Base-by-base conservation (phyloP, 495 filamentous ascomycete genomes). In the Hypoxylon lienhwacheense region DNA sequence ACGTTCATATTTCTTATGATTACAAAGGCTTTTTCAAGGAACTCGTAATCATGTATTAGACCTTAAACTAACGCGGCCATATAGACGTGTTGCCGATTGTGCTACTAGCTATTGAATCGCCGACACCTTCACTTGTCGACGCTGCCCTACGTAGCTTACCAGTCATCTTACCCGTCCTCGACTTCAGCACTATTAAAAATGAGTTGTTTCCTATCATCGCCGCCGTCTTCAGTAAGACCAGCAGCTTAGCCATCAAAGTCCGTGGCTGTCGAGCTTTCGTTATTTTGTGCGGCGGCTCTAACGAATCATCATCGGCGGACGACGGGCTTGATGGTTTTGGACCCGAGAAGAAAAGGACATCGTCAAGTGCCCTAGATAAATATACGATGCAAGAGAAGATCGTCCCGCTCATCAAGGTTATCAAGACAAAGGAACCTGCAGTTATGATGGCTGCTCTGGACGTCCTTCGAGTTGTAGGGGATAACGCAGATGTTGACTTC, bases 311-410 rank as follows among this genome's bases (percentile, higher is more conserved):
- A 7, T 71, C 74, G 7, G 69, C 66, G 21, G 74, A 79, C 7
- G 89, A 95, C 70, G 90, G 88, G 7, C 73, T 96, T 8, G 81
- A 88, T 53, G 91, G 90, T 1, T 65, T 84, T 28, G 69, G 70
- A 7, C 72, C 64, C 6, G 78, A 78, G 42, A 77, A 69, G 47
- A 73, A 80, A 24, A 82, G 76, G 37, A 72, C 73, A 24, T 84
- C 82, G 20, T 82, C 89, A 1, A 79, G 65, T 12, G 90, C 90
- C 12, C 75, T 98, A 24, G 93, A 98, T 70, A 97, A 97, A 66
- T 96, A 90, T 60, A 97, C 93, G 1, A 88, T 97, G 60, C 95
- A 98, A 65, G 93, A 97, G 66, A 97, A 95, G 70, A 85, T 98
- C 11, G 81, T 97, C 3, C 93, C 93, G 0, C 75, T 96, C 3